Conservation (phyloP, 208 protist genomes). For the Trypanosoma theileri region DNA sequence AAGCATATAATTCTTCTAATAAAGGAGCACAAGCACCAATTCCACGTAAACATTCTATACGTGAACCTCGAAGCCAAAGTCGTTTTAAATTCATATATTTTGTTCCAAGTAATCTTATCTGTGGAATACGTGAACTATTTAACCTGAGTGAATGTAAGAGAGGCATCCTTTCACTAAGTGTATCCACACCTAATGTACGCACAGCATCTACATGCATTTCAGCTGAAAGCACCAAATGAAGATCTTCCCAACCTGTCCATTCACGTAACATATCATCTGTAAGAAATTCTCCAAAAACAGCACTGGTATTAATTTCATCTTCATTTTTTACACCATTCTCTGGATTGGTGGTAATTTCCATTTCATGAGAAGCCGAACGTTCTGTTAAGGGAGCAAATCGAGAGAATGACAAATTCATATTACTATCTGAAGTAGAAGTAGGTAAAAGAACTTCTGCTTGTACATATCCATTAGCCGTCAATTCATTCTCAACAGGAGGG, state of each 20-base stretch:
- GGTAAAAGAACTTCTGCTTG: not conserved
- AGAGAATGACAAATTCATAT: not conserved
- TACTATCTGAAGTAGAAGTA: not conserved
- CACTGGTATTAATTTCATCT: not conserved
- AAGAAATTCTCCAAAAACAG: slow-evolving; percentile 35
- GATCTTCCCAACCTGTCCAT: slow-evolving; percentile 78
- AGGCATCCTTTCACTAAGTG: slow-evolving; percentile 52
- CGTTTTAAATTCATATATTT: slow-evolving; percentile 56
- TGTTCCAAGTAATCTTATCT: slow-evolving; percentile 70
- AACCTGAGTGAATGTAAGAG: slow-evolving; percentile 62
- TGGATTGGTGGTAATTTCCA: not conserved
- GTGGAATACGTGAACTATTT: slow-evolving; percentile 61
- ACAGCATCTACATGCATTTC: slow-evolving; percentile 71
- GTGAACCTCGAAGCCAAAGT: slow-evolving; percentile 81
- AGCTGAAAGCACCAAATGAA: slow-evolving; percentile 56
- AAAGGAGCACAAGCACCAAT: slow-evolving; percentile 60
- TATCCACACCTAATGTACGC: slow-evolving; percentile 56
- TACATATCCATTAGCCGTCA: no score
- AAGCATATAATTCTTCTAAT: slow-evolving; percentile 77
- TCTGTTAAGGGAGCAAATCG: not conserved
- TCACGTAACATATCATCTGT: slow-evolving; percentile 65
- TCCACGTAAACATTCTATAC: slow-evolving; percentile 58
- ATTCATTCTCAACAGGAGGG: not conserved
- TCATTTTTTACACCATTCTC: not conserved
- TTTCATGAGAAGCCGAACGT: not conserved